phyloP scores from a whole-genome alignment of 495 filamentous ascomycete genomes.

The Aspergillus saccharolyticus region DNA sequence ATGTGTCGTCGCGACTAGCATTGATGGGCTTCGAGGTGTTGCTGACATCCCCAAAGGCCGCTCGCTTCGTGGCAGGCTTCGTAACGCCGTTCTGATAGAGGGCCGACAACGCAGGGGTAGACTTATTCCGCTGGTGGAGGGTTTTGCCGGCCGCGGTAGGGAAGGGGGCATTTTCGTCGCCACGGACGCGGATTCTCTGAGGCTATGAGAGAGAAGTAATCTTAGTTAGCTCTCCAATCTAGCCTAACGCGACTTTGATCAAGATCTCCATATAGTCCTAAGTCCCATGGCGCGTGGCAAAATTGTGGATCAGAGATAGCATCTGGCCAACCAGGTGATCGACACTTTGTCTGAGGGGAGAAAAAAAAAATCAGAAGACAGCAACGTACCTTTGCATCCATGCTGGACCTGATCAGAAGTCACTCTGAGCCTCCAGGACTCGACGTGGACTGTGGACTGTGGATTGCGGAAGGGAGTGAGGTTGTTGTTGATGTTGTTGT shows the following conservation, averaged over 20 bases:
- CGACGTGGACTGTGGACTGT: slow-evolving; percentile 6
- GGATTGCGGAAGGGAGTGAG: too few relatives aligned
- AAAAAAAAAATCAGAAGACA: slow-evolving; percentile 2
- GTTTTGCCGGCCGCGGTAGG: slow-evolving; percentile 49
- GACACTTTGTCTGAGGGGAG: not conserved
- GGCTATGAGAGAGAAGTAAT: slow-evolving; percentile 49
- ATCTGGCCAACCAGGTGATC: not conserved
- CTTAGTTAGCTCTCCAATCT: not conserved
- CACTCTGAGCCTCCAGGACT: slow-evolving; percentile 11
- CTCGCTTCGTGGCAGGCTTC: slow-evolving; percentile 67
- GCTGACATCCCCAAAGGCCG: slow-evolving; percentile 76
- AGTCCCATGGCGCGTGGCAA: not conserved
- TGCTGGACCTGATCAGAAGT: slow-evolving; percentile 12
- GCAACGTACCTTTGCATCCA: slow-evolving; percentile 43
- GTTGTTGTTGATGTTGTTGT: slow-evolving; percentile 41
- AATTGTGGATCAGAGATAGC: not conserved
- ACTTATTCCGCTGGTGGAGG: slow-evolving; percentile 78
- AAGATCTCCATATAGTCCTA: not conserved
- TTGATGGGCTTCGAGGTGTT: slow-evolving; percentile 55
- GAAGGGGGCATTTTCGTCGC: slow-evolving; percentile 70
- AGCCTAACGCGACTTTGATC: not conserved
- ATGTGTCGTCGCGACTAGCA: slow-evolving; percentile 50
- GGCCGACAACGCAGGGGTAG: slow-evolving; percentile 60
- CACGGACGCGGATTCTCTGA: slow-evolving; percentile 61
- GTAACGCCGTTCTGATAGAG: slow-evolving; percentile 51